phyloP scores from a whole-genome alignment of 208 protist genomes.

The Leishmania tarentolae region DNA sequence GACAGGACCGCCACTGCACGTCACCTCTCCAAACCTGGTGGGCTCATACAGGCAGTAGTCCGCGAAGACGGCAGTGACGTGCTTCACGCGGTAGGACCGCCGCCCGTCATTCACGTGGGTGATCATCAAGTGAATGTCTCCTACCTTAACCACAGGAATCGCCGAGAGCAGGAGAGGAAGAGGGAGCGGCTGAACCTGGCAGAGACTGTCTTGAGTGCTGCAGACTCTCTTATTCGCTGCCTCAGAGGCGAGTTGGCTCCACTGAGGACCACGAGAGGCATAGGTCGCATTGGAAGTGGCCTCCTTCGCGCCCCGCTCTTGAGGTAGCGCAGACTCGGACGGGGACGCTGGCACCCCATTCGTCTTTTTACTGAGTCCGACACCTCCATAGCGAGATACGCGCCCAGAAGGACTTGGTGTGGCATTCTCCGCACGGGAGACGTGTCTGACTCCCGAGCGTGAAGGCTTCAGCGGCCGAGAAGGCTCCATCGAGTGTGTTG shows the following conservation, averaged over 20 bases:
- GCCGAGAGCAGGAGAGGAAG: constrained; percentile 75
- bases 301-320: not conserved
- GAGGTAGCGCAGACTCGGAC: not conserved
- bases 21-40: constrained; percentile 31
- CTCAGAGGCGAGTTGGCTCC: not conserved
- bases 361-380: not conserved
- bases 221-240: not conserved
- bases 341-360: not conserved
- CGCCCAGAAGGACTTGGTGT: not conserved
- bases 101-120: constrained; percentile 54
- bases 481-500: not conserved
- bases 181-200: constrained; percentile 70
- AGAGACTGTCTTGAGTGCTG: constrained; percentile 23
- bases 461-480: not conserved
- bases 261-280: not conserved
- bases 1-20: constrained; percentile 78
- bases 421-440: not conserved
- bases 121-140: constrained; percentile 82
- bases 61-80: constrained; percentile 53
- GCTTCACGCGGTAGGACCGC: constrained; percentile 67
- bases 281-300: not conserved
- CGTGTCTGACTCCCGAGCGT: not conserved
- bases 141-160: constrained; percentile 50
- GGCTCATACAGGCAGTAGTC: constrained; percentile 80
- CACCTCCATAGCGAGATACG: not conserved